Percentiles rank a stretch among this genome's conserved stretches.
phyloP scores from a whole-genome alignment of 1,139 yeast genomes.

The Zygosaccharomyces sapae region DNA sequence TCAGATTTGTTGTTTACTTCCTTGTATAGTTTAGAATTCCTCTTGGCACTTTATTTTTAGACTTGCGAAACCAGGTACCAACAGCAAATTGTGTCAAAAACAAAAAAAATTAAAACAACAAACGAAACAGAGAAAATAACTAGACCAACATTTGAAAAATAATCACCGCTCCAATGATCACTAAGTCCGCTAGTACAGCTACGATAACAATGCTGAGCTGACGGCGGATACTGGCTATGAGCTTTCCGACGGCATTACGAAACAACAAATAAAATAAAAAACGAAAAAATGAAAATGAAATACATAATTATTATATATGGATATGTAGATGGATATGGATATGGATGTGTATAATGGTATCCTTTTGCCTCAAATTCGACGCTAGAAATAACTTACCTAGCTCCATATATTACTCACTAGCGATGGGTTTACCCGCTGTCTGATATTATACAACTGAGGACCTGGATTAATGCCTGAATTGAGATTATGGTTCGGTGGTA shows the following conservation, averaged over 20 bases:
- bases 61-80: background rate
- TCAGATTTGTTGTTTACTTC: background rate
- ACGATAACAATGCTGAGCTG: too few species aligned
- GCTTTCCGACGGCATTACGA: too few species aligned
- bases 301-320: background rate
- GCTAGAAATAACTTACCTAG: slow-evolving; percentile 2
- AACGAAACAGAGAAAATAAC: background rate
- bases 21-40: background rate
- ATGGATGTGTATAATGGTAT: background rate
- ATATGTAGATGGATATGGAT: background rate
- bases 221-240: too few species aligned
- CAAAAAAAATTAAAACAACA: background rate
- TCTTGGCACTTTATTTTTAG: background rate
- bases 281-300: too few species aligned
- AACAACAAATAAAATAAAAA: too few species aligned
- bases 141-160: too few species aligned
- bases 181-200: too few species aligned
- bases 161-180: too few species aligned
- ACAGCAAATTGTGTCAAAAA: slow-evolving; percentile 1
- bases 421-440: slow-evolving; percentile 15
- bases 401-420: slow-evolving; percentile 24
- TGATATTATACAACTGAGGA: slow-evolving; percentile 15
- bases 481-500: background rate
- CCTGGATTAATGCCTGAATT: slow-evolving; percentile 4
- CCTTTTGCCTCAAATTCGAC: background rate